Evolutionary conservation across 179 eudicot species (phyloP).

Genomic region (Vitellaria paradoxa): DNA sequence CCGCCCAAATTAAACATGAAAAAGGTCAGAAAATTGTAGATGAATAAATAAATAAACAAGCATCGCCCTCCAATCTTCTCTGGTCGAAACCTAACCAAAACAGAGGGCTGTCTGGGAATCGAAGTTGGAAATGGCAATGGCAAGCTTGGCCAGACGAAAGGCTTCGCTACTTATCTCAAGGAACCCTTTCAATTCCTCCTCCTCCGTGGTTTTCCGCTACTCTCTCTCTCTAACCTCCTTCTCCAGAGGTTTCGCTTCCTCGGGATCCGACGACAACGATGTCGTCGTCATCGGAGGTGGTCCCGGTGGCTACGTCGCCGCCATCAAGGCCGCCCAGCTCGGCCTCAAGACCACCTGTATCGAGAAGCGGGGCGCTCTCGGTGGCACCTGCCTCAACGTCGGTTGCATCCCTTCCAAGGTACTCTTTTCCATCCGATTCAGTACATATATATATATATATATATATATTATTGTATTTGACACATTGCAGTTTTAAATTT

Average conservation of each 20-base stretch:
- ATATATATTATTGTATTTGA: background rate
- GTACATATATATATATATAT: background rate
- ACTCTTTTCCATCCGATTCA: background rate
- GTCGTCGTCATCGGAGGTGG: conserved; percentile 93
- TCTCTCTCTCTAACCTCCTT: conserved; percentile 30
- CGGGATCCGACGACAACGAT: conserved; percentile 81
- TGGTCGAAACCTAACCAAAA: background rate
- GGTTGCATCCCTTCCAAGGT: conserved; percentile 98
- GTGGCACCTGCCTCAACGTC: conserved; percentile 93
- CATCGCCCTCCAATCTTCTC: too few species aligned
- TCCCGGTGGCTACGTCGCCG: conserved; percentile 95
- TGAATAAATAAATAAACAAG: too few species aligned
- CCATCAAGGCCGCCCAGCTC: conserved; percentile 95
- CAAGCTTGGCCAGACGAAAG: conserved; percentile 24
- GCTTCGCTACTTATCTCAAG: background rate
- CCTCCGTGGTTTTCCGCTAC: conserved; percentile 25
- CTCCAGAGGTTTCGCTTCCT: conserved; percentile 43
- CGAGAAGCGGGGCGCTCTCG: conserved; percentile 86
- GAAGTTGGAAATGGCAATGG: conserved; percentile 19
- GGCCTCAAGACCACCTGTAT: conserved; percentile 92
- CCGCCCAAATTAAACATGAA: too few species aligned
- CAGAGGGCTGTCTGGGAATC: background rate
- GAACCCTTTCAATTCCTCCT: conserved; percentile 24
- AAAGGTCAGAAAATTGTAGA: too few species aligned
- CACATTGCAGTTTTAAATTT: background rate